A percentile compares a stretch with the other conserved stretches of the same genome.
These are phyloP conservation scores for Myxozyma monticola DNA, from an alignment of 805 yeast genomes.

Conservation along the genomic window DNA sequence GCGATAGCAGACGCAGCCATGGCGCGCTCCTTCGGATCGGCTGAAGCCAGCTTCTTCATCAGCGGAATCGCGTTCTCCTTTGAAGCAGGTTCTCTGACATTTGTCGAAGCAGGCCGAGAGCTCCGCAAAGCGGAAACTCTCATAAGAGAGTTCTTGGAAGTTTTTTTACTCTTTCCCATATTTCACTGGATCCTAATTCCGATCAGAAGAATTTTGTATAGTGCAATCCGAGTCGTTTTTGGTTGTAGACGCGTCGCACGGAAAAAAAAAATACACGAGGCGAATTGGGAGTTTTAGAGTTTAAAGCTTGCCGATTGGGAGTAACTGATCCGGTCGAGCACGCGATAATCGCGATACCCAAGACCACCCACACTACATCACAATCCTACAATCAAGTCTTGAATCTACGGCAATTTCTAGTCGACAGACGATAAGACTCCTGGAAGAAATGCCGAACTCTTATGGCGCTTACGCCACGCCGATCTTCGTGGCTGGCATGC, in stretches of 20 bases:
- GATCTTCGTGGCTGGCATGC: slow-evolving; percentile 50
- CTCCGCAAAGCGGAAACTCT: slow-evolving; percentile 40
- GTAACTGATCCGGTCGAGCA: no score
- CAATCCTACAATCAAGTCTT: no score
- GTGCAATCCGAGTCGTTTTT: not conserved
- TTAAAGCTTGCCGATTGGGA: no score
- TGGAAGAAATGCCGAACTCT: no score
- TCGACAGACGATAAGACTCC: no score
- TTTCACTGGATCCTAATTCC: not conserved
- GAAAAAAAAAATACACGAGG: not conserved
- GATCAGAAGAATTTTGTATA: no score
- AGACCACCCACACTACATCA: no score
- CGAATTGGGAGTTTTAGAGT: not conserved
- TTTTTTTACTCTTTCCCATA: slow-evolving; percentile 78
- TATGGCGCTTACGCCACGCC: slow-evolving; percentile 10
- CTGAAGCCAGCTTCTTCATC: slow-evolving; percentile 60
- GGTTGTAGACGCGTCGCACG: not conserved
- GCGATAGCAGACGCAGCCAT: slow-evolving; percentile 72
- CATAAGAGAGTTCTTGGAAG: slow-evolving; percentile 52
- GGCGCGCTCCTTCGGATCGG: slow-evolving; percentile 68
- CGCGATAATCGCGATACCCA: no score
- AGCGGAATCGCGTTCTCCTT: slow-evolving; percentile 66
- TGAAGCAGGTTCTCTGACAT: slow-evolving; percentile 48
- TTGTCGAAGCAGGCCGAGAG: slow-evolving; percentile 18
- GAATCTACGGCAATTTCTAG: no score